Conservation (phyloP, 1,284 basidiomycete species). For the Spongiforma sp. region DNA sequence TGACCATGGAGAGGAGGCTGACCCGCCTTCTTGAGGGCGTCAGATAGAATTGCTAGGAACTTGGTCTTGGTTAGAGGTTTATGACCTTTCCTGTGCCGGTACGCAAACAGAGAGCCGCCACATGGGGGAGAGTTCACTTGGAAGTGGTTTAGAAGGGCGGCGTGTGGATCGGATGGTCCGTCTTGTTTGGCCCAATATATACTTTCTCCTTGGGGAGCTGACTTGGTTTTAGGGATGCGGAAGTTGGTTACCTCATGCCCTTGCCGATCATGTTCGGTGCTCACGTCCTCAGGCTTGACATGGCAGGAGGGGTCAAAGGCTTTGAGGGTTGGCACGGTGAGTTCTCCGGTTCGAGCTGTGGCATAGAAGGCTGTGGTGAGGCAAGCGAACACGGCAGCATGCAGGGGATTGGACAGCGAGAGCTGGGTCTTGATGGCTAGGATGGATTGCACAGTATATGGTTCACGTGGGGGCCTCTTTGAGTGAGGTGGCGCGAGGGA, state of each 20-base stretch:
- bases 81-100: not conserved
- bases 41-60: not conserved
- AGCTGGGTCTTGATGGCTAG: not conserved
- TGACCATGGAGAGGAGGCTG: not conserved
- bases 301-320: not conserved
- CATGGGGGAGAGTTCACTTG: not conserved
- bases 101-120: not conserved
- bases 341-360: not conserved
- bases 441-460: not conserved
- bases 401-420: not conserved
- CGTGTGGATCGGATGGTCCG: not conserved
- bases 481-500: not conserved
- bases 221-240: not conserved
- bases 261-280: too few relatives aligned
- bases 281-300: not conserved
- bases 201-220: not conserved
- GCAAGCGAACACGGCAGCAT: not conserved
- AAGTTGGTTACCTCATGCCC: too few relatives aligned
- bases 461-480: not conserved
- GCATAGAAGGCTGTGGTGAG: not conserved
- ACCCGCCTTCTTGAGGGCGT: not conserved
- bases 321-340: not conserved
- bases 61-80: not conserved
- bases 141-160: not conserved
- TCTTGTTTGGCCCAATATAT: not conserved